Conservation (phyloP, 1,139 yeast genomes). For the Geotrichum citri-aurantii region DNA sequence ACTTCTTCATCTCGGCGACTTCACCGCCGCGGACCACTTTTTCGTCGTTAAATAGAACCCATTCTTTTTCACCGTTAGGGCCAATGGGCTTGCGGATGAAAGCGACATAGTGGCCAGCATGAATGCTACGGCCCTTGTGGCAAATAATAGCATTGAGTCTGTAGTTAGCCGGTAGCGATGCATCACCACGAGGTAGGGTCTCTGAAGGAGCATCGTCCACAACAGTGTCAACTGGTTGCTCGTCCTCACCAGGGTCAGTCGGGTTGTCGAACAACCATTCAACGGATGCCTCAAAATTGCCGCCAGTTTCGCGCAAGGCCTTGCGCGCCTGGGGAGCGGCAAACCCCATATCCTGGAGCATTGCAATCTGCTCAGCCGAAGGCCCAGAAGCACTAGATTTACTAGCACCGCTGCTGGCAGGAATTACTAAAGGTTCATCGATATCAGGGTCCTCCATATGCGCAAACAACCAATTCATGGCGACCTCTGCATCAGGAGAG, state of each 20-base stretch:
- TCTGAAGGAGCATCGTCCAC: constrained; percentile 23
- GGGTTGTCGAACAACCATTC: constrained; percentile 86
- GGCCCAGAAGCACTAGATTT: constrained; percentile 9
- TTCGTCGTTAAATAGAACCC: constrained; percentile 92
- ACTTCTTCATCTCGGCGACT: constrained; percentile 54
- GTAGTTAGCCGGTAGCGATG: constrained; percentile 41
- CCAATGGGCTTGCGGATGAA: constrained; percentile 50
- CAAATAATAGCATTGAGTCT: constrained; percentile 68
- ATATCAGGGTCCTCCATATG: constrained; percentile 83
- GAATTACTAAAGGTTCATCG: constrained; percentile 51
- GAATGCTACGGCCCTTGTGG: constrained; percentile 91
- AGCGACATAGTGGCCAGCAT: constrained; percentile 94
- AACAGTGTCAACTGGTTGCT: constrained; percentile 20
- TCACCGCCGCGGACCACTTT: constrained; percentile 75
- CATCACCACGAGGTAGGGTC: constrained; percentile 23
- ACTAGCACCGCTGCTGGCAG: constrained; percentile 18
- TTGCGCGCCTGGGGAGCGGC: constrained; percentile 54
- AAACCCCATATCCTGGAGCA: constrained; percentile 76
- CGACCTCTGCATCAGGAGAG: constrained; percentile 53
- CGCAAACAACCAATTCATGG: constrained; percentile 86
- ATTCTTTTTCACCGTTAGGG: constrained; percentile 39
- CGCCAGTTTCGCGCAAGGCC: constrained; percentile 55
- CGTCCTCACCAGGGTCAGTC: constrained; percentile 51
- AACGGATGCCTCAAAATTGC: constrained; percentile 68
- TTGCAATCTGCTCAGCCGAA: constrained; percentile 42